Evolutionary conservation across 140 eudicot genomes (phyloP).

Genomic region (Cichorium intybus): DNA sequence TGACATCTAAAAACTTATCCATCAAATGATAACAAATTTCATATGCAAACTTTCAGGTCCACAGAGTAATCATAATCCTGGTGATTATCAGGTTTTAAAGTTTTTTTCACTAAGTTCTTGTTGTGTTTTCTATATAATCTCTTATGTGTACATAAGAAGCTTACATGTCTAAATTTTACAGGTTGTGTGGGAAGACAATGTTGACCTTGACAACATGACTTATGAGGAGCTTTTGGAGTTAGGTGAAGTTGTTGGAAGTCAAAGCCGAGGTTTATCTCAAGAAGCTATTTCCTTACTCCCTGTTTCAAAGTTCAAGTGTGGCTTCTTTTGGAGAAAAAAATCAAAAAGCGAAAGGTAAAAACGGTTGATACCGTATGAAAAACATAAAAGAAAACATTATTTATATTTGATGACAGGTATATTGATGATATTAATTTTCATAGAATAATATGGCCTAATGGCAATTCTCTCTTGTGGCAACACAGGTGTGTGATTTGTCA

Average conservation of each 20-base stretch:
- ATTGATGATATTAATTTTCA: no score
- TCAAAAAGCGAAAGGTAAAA: constrained; percentile 65
- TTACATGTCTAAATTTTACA: constrained; percentile 25
- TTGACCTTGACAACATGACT: constrained; percentile 92
- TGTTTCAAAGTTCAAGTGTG: constrained; percentile 69
- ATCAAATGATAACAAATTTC: background rate
- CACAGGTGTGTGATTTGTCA: constrained; percentile 99
- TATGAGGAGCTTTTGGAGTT: constrained; percentile 95
- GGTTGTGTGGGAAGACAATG: constrained; percentile 88
- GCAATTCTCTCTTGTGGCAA: background rate
- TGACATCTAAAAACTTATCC: background rate
- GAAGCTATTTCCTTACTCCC: constrained; percentile 77
- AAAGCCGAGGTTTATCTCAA: constrained; percentile 85
- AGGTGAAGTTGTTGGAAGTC: constrained; percentile 97
- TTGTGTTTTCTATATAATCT: background rate
- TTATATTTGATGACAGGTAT: no score
- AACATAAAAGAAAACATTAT: no score
- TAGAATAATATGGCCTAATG: background rate
- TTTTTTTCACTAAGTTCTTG: constrained; percentile 7
- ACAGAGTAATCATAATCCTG: constrained; percentile 56
- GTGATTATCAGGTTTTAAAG: constrained; percentile 63
- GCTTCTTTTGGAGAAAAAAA: constrained; percentile 69
- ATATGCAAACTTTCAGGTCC: constrained; percentile 57
- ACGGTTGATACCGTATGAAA: no score
- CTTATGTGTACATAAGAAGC: constrained; percentile 18